phyloP scores from a whole-genome alignment of 768 basidiomycete genomes.

The Boletus subcaerulescens region DNA sequence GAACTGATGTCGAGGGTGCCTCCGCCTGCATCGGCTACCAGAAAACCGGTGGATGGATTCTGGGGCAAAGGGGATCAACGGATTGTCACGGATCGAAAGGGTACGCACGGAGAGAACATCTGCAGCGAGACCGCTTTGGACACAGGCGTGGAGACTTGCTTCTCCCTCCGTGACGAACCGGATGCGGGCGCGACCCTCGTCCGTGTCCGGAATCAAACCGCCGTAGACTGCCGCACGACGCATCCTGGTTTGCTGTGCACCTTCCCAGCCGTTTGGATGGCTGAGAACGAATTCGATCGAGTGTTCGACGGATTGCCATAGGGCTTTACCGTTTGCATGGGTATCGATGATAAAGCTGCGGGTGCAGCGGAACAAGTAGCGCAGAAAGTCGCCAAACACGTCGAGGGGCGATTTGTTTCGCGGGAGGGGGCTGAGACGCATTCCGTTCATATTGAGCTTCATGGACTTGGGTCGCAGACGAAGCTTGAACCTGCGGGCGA shows the following conservation, averaged over 20 bases:
- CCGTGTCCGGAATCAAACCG: slow-evolving; percentile 70
- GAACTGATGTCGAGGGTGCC: slow-evolving; percentile 81
- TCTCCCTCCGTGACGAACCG: slow-evolving; percentile 83
- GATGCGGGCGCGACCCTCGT: slow-evolving; percentile 68
- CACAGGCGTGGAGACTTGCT: slow-evolving; percentile 79
- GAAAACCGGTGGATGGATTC: slow-evolving; percentile 74
- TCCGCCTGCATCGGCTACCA: slow-evolving; percentile 79
- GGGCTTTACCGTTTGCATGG: slow-evolving; percentile 68
- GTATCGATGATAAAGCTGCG: slow-evolving; percentile 75
- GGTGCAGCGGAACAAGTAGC: slow-evolving; percentile 72
- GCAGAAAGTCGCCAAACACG: slow-evolving; percentile 77
- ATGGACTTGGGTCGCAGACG: slow-evolving; percentile 74
- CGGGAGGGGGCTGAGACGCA: slow-evolving; percentile 69
- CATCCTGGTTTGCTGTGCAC: slow-evolving; percentile 73
- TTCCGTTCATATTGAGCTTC: slow-evolving; percentile 82
- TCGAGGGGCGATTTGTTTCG: slow-evolving; percentile 65
- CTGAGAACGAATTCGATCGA: slow-evolving; percentile 73
- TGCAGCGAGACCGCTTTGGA: slow-evolving; percentile 71
- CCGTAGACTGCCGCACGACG: slow-evolving; percentile 69
- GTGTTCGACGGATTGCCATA: slow-evolving; percentile 70
- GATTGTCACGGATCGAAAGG: not conserved
- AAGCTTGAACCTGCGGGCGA: slow-evolving; percentile 63
- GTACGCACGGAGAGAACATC: slow-evolving; percentile 68
- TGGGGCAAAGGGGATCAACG: slow-evolving; percentile 26
- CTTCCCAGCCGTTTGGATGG: slow-evolving; percentile 84